Conservation (phyloP, 1,284 basidiomycete species). For the Heterobasidion annosum region DNA sequence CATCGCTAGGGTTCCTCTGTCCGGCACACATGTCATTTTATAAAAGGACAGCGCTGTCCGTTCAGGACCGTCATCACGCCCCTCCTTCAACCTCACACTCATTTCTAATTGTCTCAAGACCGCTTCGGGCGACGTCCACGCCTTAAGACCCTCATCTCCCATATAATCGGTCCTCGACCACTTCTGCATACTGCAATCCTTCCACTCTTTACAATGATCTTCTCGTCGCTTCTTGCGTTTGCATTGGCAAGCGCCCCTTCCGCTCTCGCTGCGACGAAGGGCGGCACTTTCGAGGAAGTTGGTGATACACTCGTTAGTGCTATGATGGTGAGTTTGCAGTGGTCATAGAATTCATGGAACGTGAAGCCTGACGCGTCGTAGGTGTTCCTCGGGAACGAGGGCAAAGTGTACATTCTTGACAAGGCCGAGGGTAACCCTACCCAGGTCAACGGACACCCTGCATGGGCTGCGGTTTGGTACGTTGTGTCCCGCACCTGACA, state of each 20-base stretch:
- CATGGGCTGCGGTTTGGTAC: conserved; percentile 28
- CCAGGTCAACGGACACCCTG: conserved; percentile 34
- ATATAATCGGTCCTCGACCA: not conserved
- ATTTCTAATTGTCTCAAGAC: not conserved
- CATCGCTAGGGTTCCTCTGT: not conserved
- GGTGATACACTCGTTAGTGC: conserved; percentile 50
- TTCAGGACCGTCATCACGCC: not conserved
- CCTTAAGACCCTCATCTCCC: not conserved
- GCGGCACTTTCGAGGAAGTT: conserved; percentile 33
- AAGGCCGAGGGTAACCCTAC: conserved; percentile 45
- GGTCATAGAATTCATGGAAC: not conserved
- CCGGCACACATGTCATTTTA: not conserved
- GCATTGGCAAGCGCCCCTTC: conserved; percentile 24
- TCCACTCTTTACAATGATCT: conserved; percentile 6
- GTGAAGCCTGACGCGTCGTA: conserved; percentile 10
- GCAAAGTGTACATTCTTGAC: conserved; percentile 38
- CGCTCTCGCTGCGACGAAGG: conserved; percentile 23
- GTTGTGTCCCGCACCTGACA: not conserved
- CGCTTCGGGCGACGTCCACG: not conserved
- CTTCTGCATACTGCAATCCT: not conserved
- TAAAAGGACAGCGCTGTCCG: not conserved
- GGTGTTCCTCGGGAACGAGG: conserved; percentile 34
- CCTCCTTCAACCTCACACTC: not conserved
- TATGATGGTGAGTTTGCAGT: conserved; percentile 43
- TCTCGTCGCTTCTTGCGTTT: conserved; percentile 21